Conservation (phyloP, 106 monocot genomes). For the Acorus calamus region DNA sequence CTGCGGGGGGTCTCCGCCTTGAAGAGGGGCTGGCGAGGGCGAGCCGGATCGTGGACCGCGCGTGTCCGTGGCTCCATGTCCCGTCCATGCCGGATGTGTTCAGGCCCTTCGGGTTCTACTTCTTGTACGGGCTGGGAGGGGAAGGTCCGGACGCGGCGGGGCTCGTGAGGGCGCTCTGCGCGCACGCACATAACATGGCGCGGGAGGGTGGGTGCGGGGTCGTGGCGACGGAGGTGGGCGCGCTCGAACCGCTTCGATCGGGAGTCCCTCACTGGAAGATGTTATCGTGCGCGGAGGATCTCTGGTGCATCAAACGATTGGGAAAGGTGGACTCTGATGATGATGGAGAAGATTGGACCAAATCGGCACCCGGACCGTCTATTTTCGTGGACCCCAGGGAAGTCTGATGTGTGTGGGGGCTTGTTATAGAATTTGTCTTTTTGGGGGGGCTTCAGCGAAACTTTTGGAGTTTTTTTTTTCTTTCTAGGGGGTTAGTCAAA, state of each 20-base stretch:
- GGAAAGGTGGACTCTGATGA: slow-evolving; percentile 17
- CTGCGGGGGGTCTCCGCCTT: slow-evolving; percentile 43
- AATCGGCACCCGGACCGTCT: slow-evolving; percentile 16
- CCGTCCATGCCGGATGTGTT: slow-evolving; percentile 85
- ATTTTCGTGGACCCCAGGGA: slow-evolving; percentile 61
- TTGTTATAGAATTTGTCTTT: too few species aligned
- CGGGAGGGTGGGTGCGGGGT: slow-evolving; percentile 21
- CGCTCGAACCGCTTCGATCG: slow-evolving; percentile 25
- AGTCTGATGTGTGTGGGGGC: slow-evolving; percentile 12
- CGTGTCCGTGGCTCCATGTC: slow-evolving; percentile 50
- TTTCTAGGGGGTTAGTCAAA: too few species aligned
- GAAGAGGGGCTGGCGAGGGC: slow-evolving; percentile 28
- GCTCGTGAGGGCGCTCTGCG: slow-evolving; percentile 23
- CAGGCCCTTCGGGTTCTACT: slow-evolving; percentile 78
- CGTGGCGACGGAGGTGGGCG: slow-evolving; percentile 39
- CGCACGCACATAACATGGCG: slow-evolving; percentile 48
- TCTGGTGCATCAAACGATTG: slow-evolving; percentile 47
- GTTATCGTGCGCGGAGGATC: slow-evolving; percentile 39
- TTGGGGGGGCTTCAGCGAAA: too few species aligned
- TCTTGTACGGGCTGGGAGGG: slow-evolving; percentile 80
- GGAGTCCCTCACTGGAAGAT: slow-evolving; percentile 38
- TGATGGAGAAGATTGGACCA: slow-evolving; percentile 41
- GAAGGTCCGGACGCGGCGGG: slow-evolving; percentile 2
- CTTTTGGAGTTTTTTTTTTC: too few species aligned
- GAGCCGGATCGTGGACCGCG: slow-evolving; percentile 50